These are phyloP conservation scores for Tetrahymena thermophila DNA, from an alignment of 73 alveolate species.

Conservation along the genomic window DNA sequence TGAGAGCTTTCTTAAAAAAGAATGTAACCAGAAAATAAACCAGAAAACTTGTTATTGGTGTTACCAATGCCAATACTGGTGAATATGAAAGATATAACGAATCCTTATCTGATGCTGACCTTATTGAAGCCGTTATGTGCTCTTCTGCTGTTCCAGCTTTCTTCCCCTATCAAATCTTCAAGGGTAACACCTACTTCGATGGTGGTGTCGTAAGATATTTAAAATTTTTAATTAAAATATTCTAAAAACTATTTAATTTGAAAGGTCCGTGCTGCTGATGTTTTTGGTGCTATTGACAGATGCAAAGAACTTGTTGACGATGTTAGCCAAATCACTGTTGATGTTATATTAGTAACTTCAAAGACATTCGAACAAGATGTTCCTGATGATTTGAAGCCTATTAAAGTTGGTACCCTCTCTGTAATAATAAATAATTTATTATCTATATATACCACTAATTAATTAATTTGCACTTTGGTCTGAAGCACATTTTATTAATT, in stretches of 20 bases:
- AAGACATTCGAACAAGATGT: not conserved
- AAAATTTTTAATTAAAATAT: not conserved
- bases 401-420: not conserved
- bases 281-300: not conserved
- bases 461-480: too few relatives aligned
- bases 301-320: not conserved
- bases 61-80: conserved; percentile 59
- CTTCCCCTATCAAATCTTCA: conserved; percentile 51
- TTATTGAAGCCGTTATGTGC: conserved; percentile 44
- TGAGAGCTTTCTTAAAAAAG: conserved; percentile 23
- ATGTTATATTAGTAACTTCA: not conserved
- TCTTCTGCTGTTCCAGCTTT: conserved; percentile 69
- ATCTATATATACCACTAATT: not conserved
- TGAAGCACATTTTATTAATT: too few relatives aligned
- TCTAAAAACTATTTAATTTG: not conserved
- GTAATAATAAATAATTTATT: not conserved
- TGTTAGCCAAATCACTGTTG: not conserved
- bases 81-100: conserved; percentile 23
- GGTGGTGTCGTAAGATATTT: conserved; percentile 50
- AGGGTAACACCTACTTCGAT: conserved; percentile 47
- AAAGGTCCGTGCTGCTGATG: not conserved
- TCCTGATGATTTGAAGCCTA: not conserved
- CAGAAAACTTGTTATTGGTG: conserved; percentile 29
- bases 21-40: not conserved
- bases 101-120: not conserved